A percentile compares a stretch with the other conserved stretches of the same genome.
Conservation (phyloP, 1,139 yeast genomes). For the Saccharomycopsis phalli region DNA sequence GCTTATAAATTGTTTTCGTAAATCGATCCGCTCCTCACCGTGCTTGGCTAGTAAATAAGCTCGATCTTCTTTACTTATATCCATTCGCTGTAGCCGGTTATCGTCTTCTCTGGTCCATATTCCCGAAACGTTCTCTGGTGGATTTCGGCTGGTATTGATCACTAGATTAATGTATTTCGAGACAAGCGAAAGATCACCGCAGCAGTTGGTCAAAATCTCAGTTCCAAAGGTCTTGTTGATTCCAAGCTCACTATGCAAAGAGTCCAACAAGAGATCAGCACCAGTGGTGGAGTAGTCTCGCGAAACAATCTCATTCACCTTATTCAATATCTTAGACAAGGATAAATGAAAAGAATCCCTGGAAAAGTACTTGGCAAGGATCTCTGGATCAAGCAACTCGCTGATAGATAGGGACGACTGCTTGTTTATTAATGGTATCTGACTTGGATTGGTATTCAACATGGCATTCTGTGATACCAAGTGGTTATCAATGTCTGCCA, state of each 20-base stretch:
- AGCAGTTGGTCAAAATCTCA: constrained; percentile 38
- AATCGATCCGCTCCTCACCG: constrained; percentile 31
- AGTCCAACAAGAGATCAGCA: constrained; percentile 36
- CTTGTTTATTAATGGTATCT: constrained; percentile 20
- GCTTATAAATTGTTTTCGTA: constrained; percentile 32
- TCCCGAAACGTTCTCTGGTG: constrained; percentile 37
- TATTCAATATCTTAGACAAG: constrained; percentile 26
- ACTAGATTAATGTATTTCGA: constrained; percentile 37
- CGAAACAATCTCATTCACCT: constrained; percentile 33
- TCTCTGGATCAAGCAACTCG: constrained; percentile 14
- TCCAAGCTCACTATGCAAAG: constrained; percentile 36
- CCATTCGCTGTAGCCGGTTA: constrained; percentile 19
- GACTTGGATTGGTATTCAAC: constrained; percentile 13
- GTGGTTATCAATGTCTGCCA: constrained; percentile 21
- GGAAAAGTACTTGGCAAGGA: constrained; percentile 23
- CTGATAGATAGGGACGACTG: constrained; percentile 21
- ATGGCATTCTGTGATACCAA: constrained; percentile 7
- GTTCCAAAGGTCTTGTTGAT: constrained; percentile 38
- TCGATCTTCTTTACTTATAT: constrained; percentile 27
- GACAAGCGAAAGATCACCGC: constrained; percentile 40
- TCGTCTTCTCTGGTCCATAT: constrained; percentile 45
- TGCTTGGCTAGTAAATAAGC: constrained; percentile 29
- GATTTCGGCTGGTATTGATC: constrained; percentile 35
- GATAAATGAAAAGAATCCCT: constrained; percentile 25
- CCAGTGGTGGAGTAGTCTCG: constrained; percentile 36